Evolutionary conservation across 2,329 filamentous ascomycete species (phyloP).

Genomic region (Plenodomus lindquistii): DNA sequence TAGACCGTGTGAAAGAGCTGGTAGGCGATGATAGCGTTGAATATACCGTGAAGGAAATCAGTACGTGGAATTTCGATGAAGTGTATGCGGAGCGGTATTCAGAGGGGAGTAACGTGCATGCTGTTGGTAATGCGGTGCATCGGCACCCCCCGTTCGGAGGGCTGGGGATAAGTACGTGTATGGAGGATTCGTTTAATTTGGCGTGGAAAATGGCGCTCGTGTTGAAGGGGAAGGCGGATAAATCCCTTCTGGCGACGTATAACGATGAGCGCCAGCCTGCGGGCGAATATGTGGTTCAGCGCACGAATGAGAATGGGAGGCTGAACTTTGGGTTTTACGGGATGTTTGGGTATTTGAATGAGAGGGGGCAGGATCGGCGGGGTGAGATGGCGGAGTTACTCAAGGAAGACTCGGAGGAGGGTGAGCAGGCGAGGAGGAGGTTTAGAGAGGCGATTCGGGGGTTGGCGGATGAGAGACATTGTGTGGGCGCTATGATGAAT

Average conservation of each 20-base stretch:
- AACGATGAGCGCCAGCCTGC: constrained; percentile 5
- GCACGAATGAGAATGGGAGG: constrained; percentile 6
- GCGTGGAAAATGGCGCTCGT: constrained; percentile 53
- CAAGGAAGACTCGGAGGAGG: background rate
- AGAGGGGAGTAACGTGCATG: constrained; percentile 1
- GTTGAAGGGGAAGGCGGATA: constrained; percentile 1
- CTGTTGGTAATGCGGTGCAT: constrained; percentile 24
- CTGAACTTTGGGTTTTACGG: constrained; percentile 3
- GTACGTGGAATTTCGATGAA: constrained; percentile 7
- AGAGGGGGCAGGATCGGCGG: background rate
- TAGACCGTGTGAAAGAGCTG: constrained; percentile 4
- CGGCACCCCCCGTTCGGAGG: constrained; percentile 62
- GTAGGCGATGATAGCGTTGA: constrained; percentile 4
- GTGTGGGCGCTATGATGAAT: constrained; percentile 8
- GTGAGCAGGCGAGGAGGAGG: background rate
- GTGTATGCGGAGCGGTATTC: constrained; percentile 5
- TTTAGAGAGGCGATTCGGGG: constrained; percentile 1
- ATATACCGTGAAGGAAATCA: constrained; percentile 6
- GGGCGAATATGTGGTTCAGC: constrained; percentile 6
- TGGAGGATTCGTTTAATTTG: constrained; percentile 64
- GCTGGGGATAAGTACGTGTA: constrained; percentile 69
- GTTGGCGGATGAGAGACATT: constrained; percentile 2
- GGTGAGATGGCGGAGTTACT: constrained; percentile 1
- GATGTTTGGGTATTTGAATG: background rate
- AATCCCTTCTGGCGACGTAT: constrained; percentile 1